Evolutionary conservation across 2,329 filamentous ascomycete genomes (phyloP), one percentile per base, ranked within the genome.

Genomic region (Akanthomyces uredinophilus): DNA sequence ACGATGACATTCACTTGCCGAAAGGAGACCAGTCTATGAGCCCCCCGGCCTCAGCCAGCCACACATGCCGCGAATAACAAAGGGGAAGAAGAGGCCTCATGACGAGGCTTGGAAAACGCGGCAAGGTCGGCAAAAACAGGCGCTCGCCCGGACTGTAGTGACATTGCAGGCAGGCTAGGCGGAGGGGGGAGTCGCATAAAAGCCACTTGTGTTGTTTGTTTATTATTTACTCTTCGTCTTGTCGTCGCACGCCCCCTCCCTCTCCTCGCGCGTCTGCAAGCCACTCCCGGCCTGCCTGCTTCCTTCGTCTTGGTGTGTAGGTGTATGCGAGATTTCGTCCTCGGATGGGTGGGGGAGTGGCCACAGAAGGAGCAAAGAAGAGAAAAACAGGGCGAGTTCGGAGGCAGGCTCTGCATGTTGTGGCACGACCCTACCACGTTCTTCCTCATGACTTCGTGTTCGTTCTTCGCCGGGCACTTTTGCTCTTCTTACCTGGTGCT

Each of bases 51-150:
- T 27, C 24, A 29, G 52, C 24, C 39, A 54, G 22, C 51, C 22
- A 43, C 22, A n/a, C 32, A 27, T 16, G n/a, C 16, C n/a, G n/a
- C n/a, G 5, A 16, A 39, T 29, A 52, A n/a, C 11, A 16, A 1
- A 16, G 35, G 14, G 37, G 10, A 47, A 18, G 14, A 22, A 10
- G 20, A 49, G 20, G 54, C n/a, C 11, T 18, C 43, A 14, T 27
- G 24, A 11, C 8, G 29, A 47, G 39, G 27, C 20, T 39, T 46
- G n/a, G 32, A 29, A 7, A 14, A 13, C 22, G 56, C 56, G 56
- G 56, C 56, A 59, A 59, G 24, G 56, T 59, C 56, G 56, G 56
- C 46, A 44, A 59, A 47, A 47, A 59, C 56, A 59, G 56, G 56
- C 56, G 56, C 56, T 24, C 18, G 41, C 29, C 6, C 20, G 13